These are phyloP conservation scores for Alliaria petiolata DNA, from an alignment of 345 rosid species.

Conservation along the genomic window DNA sequence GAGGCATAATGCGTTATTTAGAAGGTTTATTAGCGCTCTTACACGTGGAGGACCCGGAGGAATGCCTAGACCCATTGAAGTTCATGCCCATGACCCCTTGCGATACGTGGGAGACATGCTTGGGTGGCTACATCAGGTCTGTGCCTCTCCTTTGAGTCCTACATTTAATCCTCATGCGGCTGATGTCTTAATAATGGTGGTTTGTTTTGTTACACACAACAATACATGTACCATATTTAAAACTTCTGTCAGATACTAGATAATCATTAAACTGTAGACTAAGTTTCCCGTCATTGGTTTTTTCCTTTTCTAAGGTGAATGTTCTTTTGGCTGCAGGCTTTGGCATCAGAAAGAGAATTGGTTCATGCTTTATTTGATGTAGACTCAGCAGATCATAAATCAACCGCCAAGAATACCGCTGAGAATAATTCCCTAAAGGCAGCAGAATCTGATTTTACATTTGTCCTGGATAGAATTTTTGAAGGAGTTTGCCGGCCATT, in stretches of 20 bases:
- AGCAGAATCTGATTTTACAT: slow-evolving; percentile 68
- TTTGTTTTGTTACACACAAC: neutral
- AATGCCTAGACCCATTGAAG: slow-evolving; percentile 98
- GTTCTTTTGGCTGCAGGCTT: slow-evolving; percentile 52
- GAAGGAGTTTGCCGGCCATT: slow-evolving; percentile 99
- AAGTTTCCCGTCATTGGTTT: neutral
- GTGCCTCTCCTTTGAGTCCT: slow-evolving; percentile 1
- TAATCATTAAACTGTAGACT: too few relatives aligned
- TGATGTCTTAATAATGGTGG: too few relatives aligned
- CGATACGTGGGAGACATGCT: slow-evolving; percentile 98
- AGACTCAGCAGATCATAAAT: slow-evolving; percentile 61
- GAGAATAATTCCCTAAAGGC: slow-evolving; percentile 65
- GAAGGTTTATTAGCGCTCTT: slow-evolving; percentile 97
- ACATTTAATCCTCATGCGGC: neutral
- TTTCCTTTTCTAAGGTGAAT: neutral
- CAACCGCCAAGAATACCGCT: slow-evolving; percentile 45
- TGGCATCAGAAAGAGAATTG: slow-evolving; percentile 98
- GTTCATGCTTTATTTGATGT: slow-evolving; percentile 82
- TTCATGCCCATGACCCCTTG: slow-evolving; percentile 99
- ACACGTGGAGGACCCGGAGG: slow-evolving; percentile 99
- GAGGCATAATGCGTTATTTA: slow-evolving; percentile 95
- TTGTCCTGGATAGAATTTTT: slow-evolving; percentile 94
- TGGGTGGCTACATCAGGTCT: slow-evolving; percentile 99
- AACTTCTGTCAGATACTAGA: neutral
- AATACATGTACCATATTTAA: neutral